These are phyloP conservation scores for Aspergillus fijiensis DNA, from an alignment of 2,329 filamentous ascomycete genomes.

Conservation along the genomic window DNA sequence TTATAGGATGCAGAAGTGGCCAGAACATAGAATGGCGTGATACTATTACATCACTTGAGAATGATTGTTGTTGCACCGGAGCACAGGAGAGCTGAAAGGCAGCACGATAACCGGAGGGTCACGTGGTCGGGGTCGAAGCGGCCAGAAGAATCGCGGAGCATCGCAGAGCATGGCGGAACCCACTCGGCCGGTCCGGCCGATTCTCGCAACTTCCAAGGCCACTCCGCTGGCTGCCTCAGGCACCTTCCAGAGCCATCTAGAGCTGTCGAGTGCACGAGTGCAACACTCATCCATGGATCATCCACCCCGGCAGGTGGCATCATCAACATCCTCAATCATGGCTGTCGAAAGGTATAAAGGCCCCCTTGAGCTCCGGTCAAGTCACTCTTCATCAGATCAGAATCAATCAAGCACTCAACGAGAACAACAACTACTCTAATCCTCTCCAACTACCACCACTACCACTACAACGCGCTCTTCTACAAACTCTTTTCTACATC, in stretches of 20 bases:
- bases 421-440: constrained; percentile 3
- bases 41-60: background rate
- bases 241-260: background rate
- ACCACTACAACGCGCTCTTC: constrained; percentile 1
- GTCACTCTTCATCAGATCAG: constrained; percentile 7
- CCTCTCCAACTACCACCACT: background rate
- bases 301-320: background rate
- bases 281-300: no score
- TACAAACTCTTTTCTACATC: background rate
- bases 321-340: background rate
- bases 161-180: no score
- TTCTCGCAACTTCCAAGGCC: background rate
- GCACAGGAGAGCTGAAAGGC: no score
- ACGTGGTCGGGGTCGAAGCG: background rate
- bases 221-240: background rate
- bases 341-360: constrained; percentile 19
- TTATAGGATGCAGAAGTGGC: background rate
- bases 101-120: background rate
- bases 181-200: background rate
- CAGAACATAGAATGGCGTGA: background rate
- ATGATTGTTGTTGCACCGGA: no score
- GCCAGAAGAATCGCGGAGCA: background rate
- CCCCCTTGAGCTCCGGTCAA: constrained; percentile 8
- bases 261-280: background rate
- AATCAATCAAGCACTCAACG: constrained; percentile 8